Base-by-base conservation (phyloP, 169 alveolate species). In the Plasmodium sp. region DNA sequence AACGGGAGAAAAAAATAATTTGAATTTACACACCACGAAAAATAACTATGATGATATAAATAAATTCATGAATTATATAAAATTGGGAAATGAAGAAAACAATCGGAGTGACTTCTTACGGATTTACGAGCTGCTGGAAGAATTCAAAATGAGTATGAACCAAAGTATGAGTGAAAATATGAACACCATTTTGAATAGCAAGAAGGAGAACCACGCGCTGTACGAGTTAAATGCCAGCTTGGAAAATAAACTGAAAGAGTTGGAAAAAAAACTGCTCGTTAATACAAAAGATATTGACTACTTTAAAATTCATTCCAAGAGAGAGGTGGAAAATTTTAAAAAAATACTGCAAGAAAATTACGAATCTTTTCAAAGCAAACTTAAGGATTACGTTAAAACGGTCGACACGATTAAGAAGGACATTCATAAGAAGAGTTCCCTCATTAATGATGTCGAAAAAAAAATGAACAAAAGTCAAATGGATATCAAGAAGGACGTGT, bases 241-340 rank as follows among this genome's bases (percentile, higher is more conserved):
- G 48, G 91, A 90, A 90, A 80, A 58, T 27, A 72, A 80, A 18
- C 33, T 90, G 62, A 90, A 67, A 56, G 90, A 80, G 54, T 14
- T 90, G 71, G 94, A 90, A 90, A 56, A 62, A 1, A 80, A 79
- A 22, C 22, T 90, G 22, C 51, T 62, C 22, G 51, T 33, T 62
- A 90, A 72, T 80, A 90, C 75, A 6, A 51, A 90, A 39, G 84
- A 54, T 22, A 90, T 62, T 14, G 94, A 80, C 82, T 58, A 80
- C 51, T 80, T 90, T 80, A 79, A 80, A 62, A 80, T 41, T 1
- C 48, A 79, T 90, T 90, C 90, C 1, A 90, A 80, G 45, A 90
- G 34, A 90, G 94, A 90, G 39, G 72, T 90, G 6, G 94, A 90
- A 80, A 90, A 41, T 43, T 27, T 90, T 16, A 90, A 90, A 90